A percentile compares a stretch with the other conserved stretches of the same genome.
These are phyloP conservation scores for Neopestalotiopsis clavispora DNA, from an alignment of 2,329 filamentous ascomycete species.

Conservation along the genomic window DNA sequence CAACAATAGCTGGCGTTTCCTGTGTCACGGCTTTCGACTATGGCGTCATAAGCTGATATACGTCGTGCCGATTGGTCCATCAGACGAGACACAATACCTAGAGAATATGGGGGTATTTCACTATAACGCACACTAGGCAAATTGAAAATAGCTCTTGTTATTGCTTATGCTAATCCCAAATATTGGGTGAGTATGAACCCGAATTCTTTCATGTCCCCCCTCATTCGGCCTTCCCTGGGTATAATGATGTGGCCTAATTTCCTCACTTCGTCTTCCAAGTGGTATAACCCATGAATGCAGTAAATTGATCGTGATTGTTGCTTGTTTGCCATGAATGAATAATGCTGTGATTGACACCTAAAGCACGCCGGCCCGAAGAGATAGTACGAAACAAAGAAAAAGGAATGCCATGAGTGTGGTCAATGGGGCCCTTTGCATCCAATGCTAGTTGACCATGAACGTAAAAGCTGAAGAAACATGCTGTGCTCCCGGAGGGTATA, in stretches of 20 bases:
- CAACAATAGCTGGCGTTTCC: too few relatives aligned
- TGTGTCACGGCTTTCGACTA: too few relatives aligned
- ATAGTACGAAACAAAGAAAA: not conserved
- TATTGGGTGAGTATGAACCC: not conserved
- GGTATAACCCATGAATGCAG: slow-evolving; percentile 3
- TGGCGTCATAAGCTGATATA: too few relatives aligned
- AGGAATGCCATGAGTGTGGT: not conserved
- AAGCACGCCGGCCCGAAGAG: not conserved
- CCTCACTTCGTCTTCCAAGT: not conserved
- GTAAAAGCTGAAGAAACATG: not conserved
- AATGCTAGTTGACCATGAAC: not conserved
- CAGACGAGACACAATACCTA: too few relatives aligned
- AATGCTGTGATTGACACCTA: not conserved
- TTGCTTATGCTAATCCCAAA: not conserved
- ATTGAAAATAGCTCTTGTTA: not conserved
- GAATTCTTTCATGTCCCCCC: not conserved
- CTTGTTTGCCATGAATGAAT: slow-evolving; percentile 1
- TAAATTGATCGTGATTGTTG: slow-evolving; percentile 7
- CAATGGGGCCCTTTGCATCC: not conserved
- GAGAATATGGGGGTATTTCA: too few relatives aligned
- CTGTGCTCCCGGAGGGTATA: not conserved
- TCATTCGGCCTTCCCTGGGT: not conserved
- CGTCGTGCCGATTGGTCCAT: too few relatives aligned
- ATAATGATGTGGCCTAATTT: slow-evolving; percentile 3
- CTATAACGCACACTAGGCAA: too few relatives aligned